These are phyloP conservation scores for Pinus tabuliformis DNA, from an alignment of 75 land plant genomes.

Conservation along the genomic window DNA sequence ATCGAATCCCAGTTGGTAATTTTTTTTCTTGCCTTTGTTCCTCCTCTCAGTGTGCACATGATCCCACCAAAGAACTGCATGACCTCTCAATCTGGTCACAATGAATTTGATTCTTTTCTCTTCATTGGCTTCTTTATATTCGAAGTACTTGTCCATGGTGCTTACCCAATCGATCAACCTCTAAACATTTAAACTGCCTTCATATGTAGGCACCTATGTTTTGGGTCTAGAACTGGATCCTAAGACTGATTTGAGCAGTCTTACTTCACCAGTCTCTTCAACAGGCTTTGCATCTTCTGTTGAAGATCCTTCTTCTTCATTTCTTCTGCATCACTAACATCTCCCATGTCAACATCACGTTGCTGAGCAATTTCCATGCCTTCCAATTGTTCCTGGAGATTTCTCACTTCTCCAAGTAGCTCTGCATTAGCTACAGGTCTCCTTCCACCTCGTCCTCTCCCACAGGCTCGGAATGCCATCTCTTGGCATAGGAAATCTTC, in stretches of 20 bases:
- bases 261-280: background rate
- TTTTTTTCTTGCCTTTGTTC: no score
- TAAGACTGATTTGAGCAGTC: no score
- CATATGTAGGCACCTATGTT: background rate
- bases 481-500: background rate
- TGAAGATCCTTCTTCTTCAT: background rate
- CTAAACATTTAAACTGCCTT: background rate
- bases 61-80: background rate
- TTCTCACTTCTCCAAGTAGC: background rate
- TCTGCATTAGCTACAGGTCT: background rate
- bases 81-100: background rate
- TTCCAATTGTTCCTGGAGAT: background rate
- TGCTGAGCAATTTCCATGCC: background rate
- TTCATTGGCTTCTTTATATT: background rate
- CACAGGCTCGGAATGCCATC: background rate
- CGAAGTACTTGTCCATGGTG: background rate
- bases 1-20: background rate
- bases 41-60: background rate
- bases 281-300: background rate
- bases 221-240: background rate
- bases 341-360: background rate
- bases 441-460: background rate
- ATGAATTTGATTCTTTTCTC: background rate
- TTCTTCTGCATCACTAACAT: background rate
- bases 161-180: background rate